phyloP scores from a whole-genome alignment of 306 rosid species.

The Acacia acuminata region DNA sequence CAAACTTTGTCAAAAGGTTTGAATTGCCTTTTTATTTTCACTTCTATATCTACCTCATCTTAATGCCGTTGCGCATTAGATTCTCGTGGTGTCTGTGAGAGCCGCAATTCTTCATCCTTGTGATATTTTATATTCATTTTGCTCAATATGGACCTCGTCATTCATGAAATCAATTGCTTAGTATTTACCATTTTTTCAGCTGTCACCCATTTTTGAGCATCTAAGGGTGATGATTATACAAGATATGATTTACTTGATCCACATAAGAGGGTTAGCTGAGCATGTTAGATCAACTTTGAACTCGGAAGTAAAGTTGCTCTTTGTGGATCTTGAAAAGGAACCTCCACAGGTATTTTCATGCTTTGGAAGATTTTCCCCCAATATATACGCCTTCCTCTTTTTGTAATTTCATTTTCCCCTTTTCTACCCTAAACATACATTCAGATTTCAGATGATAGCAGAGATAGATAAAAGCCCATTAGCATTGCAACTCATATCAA shows the following conservation, averaged over 20 bases:
- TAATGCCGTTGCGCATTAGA: not conserved
- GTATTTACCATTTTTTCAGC: slow-evolving; percentile 34
- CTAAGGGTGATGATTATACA: slow-evolving; percentile 77
- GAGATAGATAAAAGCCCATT: slow-evolving; percentile 54
- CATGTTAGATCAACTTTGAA: slow-evolving; percentile 50
- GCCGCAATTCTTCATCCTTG: not conserved
- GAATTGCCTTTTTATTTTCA: not conserved
- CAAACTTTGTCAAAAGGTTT: slow-evolving; percentile 52
- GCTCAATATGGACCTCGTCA: not conserved
- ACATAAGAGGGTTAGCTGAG: slow-evolving; percentile 50
- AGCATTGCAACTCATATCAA: slow-evolving; percentile 59
- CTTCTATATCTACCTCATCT: not conserved
- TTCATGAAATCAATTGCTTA: not conserved
- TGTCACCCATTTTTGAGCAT: slow-evolving; percentile 51
- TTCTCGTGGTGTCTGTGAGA: not conserved
- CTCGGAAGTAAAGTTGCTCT: slow-evolving; percentile 49
- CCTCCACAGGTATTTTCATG: slow-evolving; percentile 64
- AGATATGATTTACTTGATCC: slow-evolving; percentile 85
- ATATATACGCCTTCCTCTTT: not conserved
- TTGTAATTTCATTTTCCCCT: not conserved
- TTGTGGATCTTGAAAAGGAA: slow-evolving; percentile 80
- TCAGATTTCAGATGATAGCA: slow-evolving; percentile 71
- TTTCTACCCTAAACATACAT: slow-evolving; percentile 6
- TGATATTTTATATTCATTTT: not conserved
- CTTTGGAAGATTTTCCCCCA: not conserved